phyloP scores from a whole-genome alignment of 306 rosid species.

The Corylus americana region DNA sequence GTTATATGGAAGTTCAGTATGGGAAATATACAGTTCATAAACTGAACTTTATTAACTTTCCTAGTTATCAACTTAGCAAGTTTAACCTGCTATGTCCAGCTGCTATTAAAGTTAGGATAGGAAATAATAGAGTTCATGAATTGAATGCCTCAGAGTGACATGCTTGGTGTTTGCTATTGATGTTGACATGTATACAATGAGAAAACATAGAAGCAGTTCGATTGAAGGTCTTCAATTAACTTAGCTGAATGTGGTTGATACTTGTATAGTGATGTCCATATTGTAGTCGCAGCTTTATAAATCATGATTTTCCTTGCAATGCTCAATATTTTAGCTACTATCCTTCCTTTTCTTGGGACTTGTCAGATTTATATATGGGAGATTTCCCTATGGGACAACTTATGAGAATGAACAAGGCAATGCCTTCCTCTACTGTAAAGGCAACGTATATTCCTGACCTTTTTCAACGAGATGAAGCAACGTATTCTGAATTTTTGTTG shows the following conservation, averaged over 20 bases:
- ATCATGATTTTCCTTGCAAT: too few species aligned
- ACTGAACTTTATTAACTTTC: background rate
- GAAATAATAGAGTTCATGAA: background rate
- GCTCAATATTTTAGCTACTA: background rate
- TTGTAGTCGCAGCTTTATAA: background rate
- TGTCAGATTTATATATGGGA: background rate
- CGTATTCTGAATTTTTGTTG: background rate
- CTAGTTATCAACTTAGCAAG: background rate
- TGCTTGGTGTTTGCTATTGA: conserved; percentile 3
- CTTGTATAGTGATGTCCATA: background rate
- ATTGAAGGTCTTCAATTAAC: too few species aligned
- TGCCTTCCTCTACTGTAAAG: background rate
- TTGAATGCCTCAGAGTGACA: background rate
- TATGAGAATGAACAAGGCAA: background rate
- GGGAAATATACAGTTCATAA: background rate
- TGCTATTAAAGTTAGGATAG: background rate
- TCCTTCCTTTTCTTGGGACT: background rate
- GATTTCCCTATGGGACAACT: background rate
- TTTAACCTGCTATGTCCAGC: background rate
- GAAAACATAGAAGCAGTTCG: background rate
- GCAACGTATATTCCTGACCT: background rate
- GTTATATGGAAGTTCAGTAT: background rate
- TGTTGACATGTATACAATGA: background rate
- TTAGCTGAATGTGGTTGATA: background rate
- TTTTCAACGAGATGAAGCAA: background rate